These are phyloP conservation scores for Combretum micranthum DNA, from an alignment of 345 rosid genomes.

Conservation along the genomic window DNA sequence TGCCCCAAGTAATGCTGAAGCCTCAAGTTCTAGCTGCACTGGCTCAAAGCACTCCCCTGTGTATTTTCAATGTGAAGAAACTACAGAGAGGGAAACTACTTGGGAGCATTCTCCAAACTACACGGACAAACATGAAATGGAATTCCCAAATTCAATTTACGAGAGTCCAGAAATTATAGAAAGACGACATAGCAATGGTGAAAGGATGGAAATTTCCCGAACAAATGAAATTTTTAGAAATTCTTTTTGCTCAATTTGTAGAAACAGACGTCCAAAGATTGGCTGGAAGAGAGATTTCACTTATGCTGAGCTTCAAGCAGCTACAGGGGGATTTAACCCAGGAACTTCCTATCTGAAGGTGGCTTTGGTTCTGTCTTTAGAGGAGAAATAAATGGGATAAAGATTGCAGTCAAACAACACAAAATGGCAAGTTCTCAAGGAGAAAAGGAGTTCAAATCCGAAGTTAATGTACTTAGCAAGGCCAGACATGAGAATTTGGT, in stretches of 20 bases:
- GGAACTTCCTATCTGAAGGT: constrained; percentile 52
- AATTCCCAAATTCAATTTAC: constrained; percentile 3
- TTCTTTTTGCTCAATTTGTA: constrained; percentile 40
- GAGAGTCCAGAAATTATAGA: constrained; percentile 20
- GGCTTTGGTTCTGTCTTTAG: constrained; percentile 56
- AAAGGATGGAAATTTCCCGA: constrained; percentile 19
- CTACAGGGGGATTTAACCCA: constrained; percentile 44
- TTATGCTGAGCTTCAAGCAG: constrained; percentile 43
- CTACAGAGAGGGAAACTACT: constrained; percentile 19
- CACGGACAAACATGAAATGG: constrained; percentile 8
- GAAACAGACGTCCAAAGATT: constrained; percentile 44
- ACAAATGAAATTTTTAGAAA: constrained; percentile 27
- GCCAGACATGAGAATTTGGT: constrained; percentile 58
- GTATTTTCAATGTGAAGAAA: constrained; percentile 17
- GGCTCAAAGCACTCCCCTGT: constrained; percentile 13
- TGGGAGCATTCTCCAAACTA: constrained; percentile 15
- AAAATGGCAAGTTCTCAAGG: constrained; percentile 48
- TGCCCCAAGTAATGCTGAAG: constrained; percentile 11
- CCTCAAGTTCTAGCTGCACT: constrained; percentile 18
- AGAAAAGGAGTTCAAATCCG: constrained; percentile 61
- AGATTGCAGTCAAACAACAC: constrained; percentile 57
- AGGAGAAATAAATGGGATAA: constrained; percentile 40
- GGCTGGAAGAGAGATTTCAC: constrained; percentile 49
- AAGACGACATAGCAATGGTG: constrained; percentile 10
- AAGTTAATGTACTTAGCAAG: constrained; percentile 48